phyloP scores from a whole-genome alignment of 2,329 filamentous ascomycete genomes.

The Trichoderma atrobrunneum region DNA sequence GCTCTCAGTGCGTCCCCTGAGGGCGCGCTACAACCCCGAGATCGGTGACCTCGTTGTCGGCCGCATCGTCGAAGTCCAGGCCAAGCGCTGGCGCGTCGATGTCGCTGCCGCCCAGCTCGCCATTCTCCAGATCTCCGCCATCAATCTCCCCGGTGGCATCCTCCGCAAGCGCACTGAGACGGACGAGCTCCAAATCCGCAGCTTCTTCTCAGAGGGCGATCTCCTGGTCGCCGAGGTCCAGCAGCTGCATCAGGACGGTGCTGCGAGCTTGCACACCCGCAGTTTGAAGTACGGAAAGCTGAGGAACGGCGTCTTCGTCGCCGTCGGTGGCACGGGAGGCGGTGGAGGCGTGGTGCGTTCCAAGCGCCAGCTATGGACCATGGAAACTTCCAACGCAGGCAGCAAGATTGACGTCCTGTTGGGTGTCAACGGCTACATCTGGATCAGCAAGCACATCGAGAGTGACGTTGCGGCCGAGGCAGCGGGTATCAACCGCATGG shows the following conservation, averaged over 20 bases:
- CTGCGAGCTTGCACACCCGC: constrained; percentile 83
- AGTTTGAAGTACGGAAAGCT: constrained; percentile 93
- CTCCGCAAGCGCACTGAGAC: constrained; percentile 88
- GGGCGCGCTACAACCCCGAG: constrained; percentile 90
- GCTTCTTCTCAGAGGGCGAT: constrained; percentile 96
- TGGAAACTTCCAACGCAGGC: constrained; percentile 56
- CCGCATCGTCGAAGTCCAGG: constrained; percentile 91
- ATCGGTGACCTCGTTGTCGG: constrained; percentile 95
- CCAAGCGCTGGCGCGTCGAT: constrained; percentile 90
- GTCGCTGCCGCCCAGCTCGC: constrained; percentile 85
- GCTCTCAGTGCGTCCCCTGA: constrained; percentile 83
- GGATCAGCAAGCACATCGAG: constrained; percentile 82
- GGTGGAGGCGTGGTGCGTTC: constrained; percentile 82
- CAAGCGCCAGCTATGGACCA: constrained; percentile 83
- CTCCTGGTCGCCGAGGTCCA: constrained; percentile 94
- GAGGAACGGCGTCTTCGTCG: constrained; percentile 85
- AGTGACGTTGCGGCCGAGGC: constrained; percentile 49
- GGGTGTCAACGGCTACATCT: constrained; percentile 96
- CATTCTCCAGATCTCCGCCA: constrained; percentile 77
- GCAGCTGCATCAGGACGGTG: constrained; percentile 79
- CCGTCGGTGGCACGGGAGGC: constrained; percentile 77
- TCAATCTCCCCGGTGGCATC: constrained; percentile 93
- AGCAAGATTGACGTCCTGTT: constrained; percentile 79
- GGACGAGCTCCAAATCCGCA: constrained; percentile 93
- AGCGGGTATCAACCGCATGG: constrained; percentile 75